Evolutionary conservation across 352 stramenopile species (phyloP).

Genomic region (Pythium phragmitis): DNA sequence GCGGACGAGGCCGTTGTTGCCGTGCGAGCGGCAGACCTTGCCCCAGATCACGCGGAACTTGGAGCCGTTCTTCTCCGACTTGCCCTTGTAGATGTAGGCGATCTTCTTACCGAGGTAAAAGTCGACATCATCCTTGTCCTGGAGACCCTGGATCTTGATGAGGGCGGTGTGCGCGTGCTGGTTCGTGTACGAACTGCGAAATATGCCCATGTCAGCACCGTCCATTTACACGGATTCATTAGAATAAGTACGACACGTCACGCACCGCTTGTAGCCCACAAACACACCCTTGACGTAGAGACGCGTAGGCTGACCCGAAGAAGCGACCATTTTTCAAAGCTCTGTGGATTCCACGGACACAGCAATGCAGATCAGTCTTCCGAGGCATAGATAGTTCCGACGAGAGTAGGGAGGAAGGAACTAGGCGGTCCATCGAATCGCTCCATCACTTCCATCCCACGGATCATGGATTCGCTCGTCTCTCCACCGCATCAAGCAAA

Average conservation of each 20-base stretch:
- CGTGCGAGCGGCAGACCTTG: conserved; percentile 96
- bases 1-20: conserved; percentile 98
- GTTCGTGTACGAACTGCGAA: conserved; percentile 90
- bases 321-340: conserved; percentile 90
- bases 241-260: neutral
- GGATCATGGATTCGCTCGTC: too few relatives aligned
- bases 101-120: conserved; percentile 99
- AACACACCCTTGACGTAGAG: conserved; percentile 99
- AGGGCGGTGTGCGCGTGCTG: conserved; percentile 98
- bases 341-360: conserved; percentile 36
- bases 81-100: conserved; percentile 99
- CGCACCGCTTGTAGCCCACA: conserved; percentile 97
- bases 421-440: too few relatives aligned
- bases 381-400: neutral
- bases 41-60: conserved; percentile 99
- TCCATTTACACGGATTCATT: neutral
- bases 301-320: conserved; percentile 90
- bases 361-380: conserved; percentile 12
- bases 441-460: too few relatives aligned
- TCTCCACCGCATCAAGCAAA: too few relatives aligned
- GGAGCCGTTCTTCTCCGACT: conserved; percentile 92
- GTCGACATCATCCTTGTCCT: conserved; percentile 97
- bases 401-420: neutral
- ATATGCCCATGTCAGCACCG: neutral
- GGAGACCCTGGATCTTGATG: conserved; percentile 99